A percentile compares a stretch with the other conserved stretches of the same genome.
Evolutionary conservation across 75 land plant genomes (phyloP).

Genomic region (Pinus tabuliformis): DNA sequence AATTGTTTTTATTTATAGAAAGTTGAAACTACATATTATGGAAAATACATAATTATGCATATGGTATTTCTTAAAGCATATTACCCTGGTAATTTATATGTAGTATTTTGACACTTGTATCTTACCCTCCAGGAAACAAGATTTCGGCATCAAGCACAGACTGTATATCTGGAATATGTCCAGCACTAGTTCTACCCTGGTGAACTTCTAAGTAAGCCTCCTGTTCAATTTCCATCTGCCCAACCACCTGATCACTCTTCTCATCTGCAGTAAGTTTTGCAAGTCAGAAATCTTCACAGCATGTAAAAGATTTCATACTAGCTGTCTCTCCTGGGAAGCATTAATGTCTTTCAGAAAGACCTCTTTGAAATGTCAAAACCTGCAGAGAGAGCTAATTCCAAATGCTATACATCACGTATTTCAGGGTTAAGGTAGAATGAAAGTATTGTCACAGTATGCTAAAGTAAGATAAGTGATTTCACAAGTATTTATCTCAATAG

Average conservation of each 20-base stretch:
- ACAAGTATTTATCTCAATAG: not conserved
- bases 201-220: not conserved
- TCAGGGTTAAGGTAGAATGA: not conserved
- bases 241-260: slow-evolving; percentile 18
- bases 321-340: not conserved
- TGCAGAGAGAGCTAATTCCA: not conserved
- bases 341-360: slow-evolving; percentile 2
- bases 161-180: slow-evolving; percentile 12
- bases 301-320: not conserved
- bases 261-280: slow-evolving; percentile 47
- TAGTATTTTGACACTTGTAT: not conserved
- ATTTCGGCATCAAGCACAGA: slow-evolving; percentile 26
- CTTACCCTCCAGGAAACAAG: slow-evolving; percentile 40
- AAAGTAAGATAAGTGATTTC: slow-evolving; percentile 3
- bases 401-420: not conserved
- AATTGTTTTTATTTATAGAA: no score
- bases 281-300: slow-evolving; percentile 12
- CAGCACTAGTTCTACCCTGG: slow-evolving; percentile 3
- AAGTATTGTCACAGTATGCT: not conserved
- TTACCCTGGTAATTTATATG: no score
- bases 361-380: slow-evolving; percentile 6
- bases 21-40: no score
- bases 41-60: no score
- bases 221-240: slow-evolving; percentile 1
- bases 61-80: no score